Conservation (phyloP, 83 land plant genomes). For the Picea abies region DNA sequence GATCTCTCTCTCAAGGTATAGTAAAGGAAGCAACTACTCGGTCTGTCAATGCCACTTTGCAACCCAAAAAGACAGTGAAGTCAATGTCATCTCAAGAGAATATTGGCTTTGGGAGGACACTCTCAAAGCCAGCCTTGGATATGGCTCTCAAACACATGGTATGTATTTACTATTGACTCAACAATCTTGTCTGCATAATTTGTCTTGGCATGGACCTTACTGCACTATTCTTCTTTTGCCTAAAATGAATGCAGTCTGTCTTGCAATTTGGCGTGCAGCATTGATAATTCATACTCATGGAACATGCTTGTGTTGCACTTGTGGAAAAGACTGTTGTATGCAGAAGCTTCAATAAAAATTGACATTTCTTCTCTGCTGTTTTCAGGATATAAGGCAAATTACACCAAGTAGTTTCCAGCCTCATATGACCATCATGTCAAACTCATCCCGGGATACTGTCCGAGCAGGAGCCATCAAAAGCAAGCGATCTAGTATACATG, state of each 20-base stretch:
- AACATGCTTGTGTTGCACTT: too few relatives aligned
- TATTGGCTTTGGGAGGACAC: slow-evolving; percentile 65
- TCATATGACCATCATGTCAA: slow-evolving; percentile 46
- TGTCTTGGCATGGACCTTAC: too few relatives aligned
- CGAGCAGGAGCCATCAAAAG: slow-evolving; percentile 56
- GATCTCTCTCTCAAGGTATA: slow-evolving; percentile 44
- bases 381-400: slow-evolving; percentile 68
- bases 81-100: slow-evolving; percentile 41
- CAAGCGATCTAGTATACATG: slow-evolving; percentile 55
- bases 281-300: too few relatives aligned
- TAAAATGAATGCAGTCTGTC: too few relatives aligned
- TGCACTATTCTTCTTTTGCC: too few relatives aligned
- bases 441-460: slow-evolving; percentile 75
- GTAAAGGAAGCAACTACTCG: slow-evolving; percentile 25
- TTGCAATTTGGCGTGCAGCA: too few relatives aligned
- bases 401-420: slow-evolving; percentile 46
- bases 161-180: slow-evolving; percentile 8
- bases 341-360: too few relatives aligned
- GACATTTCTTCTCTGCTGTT: neutral
- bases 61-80: slow-evolving; percentile 19
- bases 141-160: slow-evolving; percentile 90
- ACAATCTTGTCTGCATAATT: too few relatives aligned
- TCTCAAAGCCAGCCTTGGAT: slow-evolving; percentile 75
- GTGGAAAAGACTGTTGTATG: too few relatives aligned
- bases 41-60: slow-evolving; percentile 5